These are phyloP conservation scores for Viola odorata DNA, from an alignment of 345 rosid species.

Conservation along the genomic window DNA sequence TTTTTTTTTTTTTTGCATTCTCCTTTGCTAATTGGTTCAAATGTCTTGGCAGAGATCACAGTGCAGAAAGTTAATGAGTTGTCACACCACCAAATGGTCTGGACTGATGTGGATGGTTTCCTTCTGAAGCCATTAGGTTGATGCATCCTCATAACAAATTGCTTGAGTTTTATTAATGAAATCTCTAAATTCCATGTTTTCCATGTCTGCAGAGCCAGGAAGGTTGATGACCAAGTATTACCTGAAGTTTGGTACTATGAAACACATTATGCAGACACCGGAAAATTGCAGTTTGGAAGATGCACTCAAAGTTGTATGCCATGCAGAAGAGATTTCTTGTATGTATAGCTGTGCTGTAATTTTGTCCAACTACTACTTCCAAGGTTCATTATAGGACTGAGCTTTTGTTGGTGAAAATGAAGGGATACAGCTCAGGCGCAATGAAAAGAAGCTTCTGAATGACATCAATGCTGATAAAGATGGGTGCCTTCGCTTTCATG, in stretches of 20 bases:
- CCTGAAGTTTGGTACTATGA: constrained; percentile 85
- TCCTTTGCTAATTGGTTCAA: constrained; percentile 17
- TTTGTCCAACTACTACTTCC: constrained; percentile 6
- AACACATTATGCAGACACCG: constrained; percentile 70
- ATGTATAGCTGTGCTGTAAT: constrained; percentile 26
- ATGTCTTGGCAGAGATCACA: constrained; percentile 52
- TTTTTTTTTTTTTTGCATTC: constrained; percentile 8
- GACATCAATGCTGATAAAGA: constrained; percentile 79
- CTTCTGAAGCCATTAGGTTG: constrained; percentile 81
- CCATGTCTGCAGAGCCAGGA: constrained; percentile 63
- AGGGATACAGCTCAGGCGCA: constrained; percentile 99
- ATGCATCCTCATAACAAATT: constrained; percentile 10
- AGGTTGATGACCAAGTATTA: constrained; percentile 96
- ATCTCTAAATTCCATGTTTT: constrained; percentile 8
- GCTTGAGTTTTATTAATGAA: constrained; percentile 3
- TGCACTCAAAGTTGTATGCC: constrained; percentile 65
- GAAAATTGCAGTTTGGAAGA: constrained; percentile 69
- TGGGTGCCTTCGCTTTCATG: constrained; percentile 80
- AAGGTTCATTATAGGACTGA: constrained; percentile 4
- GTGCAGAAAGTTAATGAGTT: constrained; percentile 74
- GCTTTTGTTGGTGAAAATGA: constrained; percentile 26
- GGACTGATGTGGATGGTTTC: constrained; percentile 85
- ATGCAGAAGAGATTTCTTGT: constrained; percentile 92
- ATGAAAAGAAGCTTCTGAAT: constrained; percentile 89
- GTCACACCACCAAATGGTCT: constrained; percentile 78